Conservation (phyloP, 2,329 filamentous ascomycete genomes). For the Sporothrix mexicana region DNA sequence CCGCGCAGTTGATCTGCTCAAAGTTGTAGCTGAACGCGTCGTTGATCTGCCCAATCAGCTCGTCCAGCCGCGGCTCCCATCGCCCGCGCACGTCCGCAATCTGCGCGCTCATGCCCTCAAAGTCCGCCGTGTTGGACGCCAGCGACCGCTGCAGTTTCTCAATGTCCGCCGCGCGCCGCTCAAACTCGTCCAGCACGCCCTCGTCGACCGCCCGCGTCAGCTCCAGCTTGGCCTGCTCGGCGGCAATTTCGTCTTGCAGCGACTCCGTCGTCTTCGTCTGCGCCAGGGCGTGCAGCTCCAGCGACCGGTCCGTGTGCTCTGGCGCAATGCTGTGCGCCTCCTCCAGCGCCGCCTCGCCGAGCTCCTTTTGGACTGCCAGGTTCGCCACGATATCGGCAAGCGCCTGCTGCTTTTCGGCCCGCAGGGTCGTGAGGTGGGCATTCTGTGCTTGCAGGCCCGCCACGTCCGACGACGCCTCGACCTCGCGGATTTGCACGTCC, state of each 20-base stretch:
- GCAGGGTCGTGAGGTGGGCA: constrained; percentile 58
- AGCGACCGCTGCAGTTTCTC: constrained; percentile 64
- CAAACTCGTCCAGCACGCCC: constrained; percentile 76
- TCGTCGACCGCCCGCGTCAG: constrained; percentile 80
- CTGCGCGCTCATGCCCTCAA: constrained; percentile 60
- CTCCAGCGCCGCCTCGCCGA: constrained; percentile 46
- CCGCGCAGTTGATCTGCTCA: constrained; percentile 89
- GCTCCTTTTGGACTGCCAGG: constrained; percentile 48
- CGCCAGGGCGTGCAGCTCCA: constrained; percentile 53
- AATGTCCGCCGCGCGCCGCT: constrained; percentile 74
- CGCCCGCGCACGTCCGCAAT: constrained; percentile 70
- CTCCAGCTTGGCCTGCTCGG: constrained; percentile 76
- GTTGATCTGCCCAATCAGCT: constrained; percentile 79
- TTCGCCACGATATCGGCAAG: constrained; percentile 48
- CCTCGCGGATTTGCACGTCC: constrained; percentile 70
- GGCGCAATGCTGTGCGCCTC: constrained; percentile 47
- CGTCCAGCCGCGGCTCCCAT: constrained; percentile 87
- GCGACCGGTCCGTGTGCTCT: constrained; percentile 48
- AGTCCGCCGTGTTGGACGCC: constrained; percentile 57
- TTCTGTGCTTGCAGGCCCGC: constrained; percentile 72
- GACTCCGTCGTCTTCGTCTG: constrained; percentile 63
- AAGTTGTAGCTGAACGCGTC: constrained; percentile 93
- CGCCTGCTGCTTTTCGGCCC: constrained; percentile 55
- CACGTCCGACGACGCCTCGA: constrained; percentile 85
- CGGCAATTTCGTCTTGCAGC: constrained; percentile 74